Percentiles rank a stretch among this genome's conserved stretches.
These are phyloP conservation scores for Rhododendron williamsianum DNA, from an alignment of 148 eudicot species.

Conservation along the genomic window DNA sequence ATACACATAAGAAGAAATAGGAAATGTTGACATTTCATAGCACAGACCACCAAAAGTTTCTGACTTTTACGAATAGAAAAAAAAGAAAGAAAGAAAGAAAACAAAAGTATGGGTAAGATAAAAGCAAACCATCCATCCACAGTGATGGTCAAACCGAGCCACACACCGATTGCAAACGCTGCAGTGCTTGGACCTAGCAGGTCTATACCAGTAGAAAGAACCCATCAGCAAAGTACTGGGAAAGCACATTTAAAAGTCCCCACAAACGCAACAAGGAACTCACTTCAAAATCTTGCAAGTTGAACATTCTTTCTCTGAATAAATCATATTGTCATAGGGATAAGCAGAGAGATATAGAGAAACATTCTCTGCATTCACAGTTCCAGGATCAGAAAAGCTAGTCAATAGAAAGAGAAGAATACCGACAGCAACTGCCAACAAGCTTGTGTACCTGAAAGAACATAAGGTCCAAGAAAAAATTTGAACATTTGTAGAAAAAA, in stretches of 20 bases:
- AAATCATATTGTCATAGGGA: conserved; percentile 79
- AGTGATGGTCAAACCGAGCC: conserved; percentile 94
- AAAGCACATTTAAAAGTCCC: neutral
- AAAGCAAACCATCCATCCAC: conserved; percentile 95
- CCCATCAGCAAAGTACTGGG: conserved; percentile 10
- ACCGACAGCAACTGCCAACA: conserved; percentile 79
- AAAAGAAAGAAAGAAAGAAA: neutral
- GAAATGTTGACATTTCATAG: neutral
- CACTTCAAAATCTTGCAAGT: conserved; percentile 90
- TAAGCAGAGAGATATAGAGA: conserved; percentile 76
- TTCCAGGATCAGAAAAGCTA: conserved; percentile 95
- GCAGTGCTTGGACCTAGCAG: conserved; percentile 99
- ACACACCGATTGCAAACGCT: conserved; percentile 90
- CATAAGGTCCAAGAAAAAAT: conserved; percentile 18
- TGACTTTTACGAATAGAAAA: neutral
- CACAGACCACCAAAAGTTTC: neutral
- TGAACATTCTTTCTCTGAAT: conserved; percentile 71
- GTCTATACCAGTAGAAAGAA: conserved; percentile 41
- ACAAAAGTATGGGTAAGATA: neutral
- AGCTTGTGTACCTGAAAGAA: conserved; percentile 72
- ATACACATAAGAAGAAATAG: neutral
- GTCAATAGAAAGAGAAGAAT: conserved; percentile 74
- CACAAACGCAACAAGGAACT: conserved; percentile 25
- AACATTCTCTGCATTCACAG: conserved; percentile 70
- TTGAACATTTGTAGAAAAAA: conserved; percentile 4